These are phyloP conservation scores for Arachnopeziza araneosa DNA, from an alignment of 2,329 filamentous ascomycete species.

Conservation along the genomic window DNA sequence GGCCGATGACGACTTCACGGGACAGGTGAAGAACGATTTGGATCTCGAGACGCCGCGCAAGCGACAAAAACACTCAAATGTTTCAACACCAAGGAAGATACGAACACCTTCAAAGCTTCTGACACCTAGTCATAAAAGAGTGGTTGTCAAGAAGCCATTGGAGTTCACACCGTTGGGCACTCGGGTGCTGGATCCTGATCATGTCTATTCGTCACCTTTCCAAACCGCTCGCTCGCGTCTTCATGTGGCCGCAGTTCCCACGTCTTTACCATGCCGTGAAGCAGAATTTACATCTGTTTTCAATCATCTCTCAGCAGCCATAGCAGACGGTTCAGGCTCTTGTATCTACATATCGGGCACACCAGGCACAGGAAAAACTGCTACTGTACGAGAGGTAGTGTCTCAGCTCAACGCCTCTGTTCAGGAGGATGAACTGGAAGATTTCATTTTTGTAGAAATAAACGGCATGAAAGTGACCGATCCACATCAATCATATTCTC, in stretches of 20 bases:
- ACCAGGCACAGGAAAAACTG: slow-evolving; percentile 94
- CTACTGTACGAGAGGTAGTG: slow-evolving; percentile 93
- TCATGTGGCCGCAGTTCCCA: slow-evolving; percentile 89
- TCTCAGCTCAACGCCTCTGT: slow-evolving; percentile 85
- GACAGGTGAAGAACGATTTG: slow-evolving; percentile 25
- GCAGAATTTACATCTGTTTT: slow-evolving; percentile 90
- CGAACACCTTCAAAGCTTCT: slow-evolving; percentile 40
- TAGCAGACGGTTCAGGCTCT: slow-evolving; percentile 85
- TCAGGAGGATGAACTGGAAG: slow-evolving; percentile 83
- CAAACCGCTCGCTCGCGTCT: slow-evolving; percentile 82
- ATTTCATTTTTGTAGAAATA: slow-evolving; percentile 99
- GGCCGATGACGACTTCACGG: slow-evolving; percentile 34
- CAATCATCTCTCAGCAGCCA: slow-evolving; percentile 87
- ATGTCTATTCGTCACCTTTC: slow-evolving; percentile 78
- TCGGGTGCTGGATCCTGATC: slow-evolving; percentile 69
- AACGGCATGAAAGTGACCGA: slow-evolving; percentile 99
- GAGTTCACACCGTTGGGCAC: slow-evolving; percentile 96
- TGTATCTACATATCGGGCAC: slow-evolving; percentile 99
- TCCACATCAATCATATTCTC: slow-evolving; percentile 89
- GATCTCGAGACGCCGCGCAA: slow-evolving; percentile 47
- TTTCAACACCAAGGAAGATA: slow-evolving; percentile 28
- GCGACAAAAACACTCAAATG: slow-evolving; percentile 43
- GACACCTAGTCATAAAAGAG: slow-evolving; percentile 61
- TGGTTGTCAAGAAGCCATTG: slow-evolving; percentile 77
- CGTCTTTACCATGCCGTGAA: slow-evolving; percentile 84